Base-by-base conservation (phyloP, 2,329 filamentous ascomycete genomes). In the Sclerotinia glacialis region DNA sequence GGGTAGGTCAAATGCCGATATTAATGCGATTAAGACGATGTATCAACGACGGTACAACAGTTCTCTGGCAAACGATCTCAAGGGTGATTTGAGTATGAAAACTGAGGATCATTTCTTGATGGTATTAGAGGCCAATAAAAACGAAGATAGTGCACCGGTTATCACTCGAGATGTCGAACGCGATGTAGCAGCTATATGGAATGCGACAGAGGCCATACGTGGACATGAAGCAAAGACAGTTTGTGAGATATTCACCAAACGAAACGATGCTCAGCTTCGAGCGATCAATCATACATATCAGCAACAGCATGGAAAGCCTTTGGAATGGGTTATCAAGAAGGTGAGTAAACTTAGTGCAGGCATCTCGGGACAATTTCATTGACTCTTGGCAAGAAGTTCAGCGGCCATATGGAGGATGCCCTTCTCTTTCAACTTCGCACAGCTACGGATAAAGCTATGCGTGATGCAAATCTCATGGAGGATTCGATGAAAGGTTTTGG, bases 371-470 rank as follows among this genome's bases (percentile, higher is more conserved):
- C 37, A 60, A 49, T 46, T 37, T 46, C 53, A 58, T 54, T 74
- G 66, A 74, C 61, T 54, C 60, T 7, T 49, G 46, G 67, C 11
- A 68, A 88, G 80, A 88, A 95, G 74, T 97, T 97, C 78, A 91
- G 89, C 0, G 94, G 94, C 0, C 94, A 98, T 76, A 97, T 98
- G 93, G 83, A 93, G 76, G 86, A 91, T 21, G 92, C 92, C 0
- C 83, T 98, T 0, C 79, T 95, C 34, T 88, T 87, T 76, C 92
- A 97, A 77, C 80, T 97, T n/a, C 84, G 85, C 14, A 83, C 89
- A 16, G 94, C 91, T 3, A 80, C 85, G 7, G 92, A 97, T 78
- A 91, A 89, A 71, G 92, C 91, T 67, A 89, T 91, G 83, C 89
- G 92, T 71, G 93, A 96, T 73, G 95, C 93, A 0, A 80, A 84